Base-by-base conservation (phyloP, 208 protist genomes). In the Leishmania guyanensis region DNA sequence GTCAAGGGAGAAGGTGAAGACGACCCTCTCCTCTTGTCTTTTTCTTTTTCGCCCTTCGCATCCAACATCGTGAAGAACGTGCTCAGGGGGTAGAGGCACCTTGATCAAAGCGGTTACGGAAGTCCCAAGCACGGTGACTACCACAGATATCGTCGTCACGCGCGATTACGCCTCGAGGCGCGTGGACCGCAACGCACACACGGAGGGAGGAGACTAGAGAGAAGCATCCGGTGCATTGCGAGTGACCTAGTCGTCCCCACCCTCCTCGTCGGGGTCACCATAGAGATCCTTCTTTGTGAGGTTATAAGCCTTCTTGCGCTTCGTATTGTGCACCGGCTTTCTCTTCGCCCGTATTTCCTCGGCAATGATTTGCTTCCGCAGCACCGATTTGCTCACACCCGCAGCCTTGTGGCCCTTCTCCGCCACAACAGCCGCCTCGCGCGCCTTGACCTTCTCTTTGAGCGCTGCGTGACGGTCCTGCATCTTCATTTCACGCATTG, bases 221-320 rank as follows among this genome's bases (percentile, higher is more conserved):
- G n/a, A 58, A 12, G 71, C 22, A 62, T 29, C 5, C 29, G 3
- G 51, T 50, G 39, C 51, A 71, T 22, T 33, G 50, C 58, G 20
- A 1, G 29, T 71, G n/a, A 62, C 48, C 6, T 79, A 84, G 33
- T 82, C 71, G 17, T 56, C 78, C 14, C 80, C 60, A 50, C 77
- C 53, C 39, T 71, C 58, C 9, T 29, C 58, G 39, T 94, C 89
- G 54, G 76, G 87, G 46, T 92, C 88, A 16, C 87, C 87, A 66
- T 90, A 93, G 36, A 97, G 81, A 68, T 97, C 93, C 69, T 94
- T 74, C 82, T 84, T 90, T n/a, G 93, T 94, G 46, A 97, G 88
- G 62, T 88, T 85, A 86, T 95, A 97, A 48, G 93, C 78, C 86
- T 97, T 97, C 87, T 95, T 97, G 33, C 93, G 90, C 84, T 95